Base-by-base conservation (phyloP, 257 asterid genomes). In the Ilex asprella region DNA sequence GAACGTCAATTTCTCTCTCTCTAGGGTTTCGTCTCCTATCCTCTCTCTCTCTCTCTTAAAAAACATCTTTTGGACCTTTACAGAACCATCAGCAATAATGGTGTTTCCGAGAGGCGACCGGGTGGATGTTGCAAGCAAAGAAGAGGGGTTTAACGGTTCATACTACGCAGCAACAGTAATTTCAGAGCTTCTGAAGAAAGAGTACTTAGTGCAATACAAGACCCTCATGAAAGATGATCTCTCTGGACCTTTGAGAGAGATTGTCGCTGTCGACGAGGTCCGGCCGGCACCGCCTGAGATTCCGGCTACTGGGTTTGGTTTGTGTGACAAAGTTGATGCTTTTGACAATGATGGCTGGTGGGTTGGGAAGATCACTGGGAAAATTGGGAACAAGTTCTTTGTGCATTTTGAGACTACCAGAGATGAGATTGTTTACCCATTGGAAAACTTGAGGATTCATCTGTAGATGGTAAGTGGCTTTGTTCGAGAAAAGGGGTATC, bases 281-380 rank as follows among this genome's bases (percentile, higher is more conserved):
- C 69, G 81, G 39, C 81, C 75, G 1, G 16, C 30, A 10, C 77
- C 81, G 1, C 81, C 70, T 2, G 74, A 29, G 56, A n/a, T 39
- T 65, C 21, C 30, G n/a, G 43, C 14, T 0, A 2, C 13, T 12
- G 50, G 16, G 35, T 75, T 66, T 49, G 14, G 31, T 0, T 9
- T 35, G 30, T 15, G 1, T 31, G 69, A 63, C 10, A 7, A 30
- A 46, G 68, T 76, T 10, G 75, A 76, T 53, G 81, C 74, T 4
- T 64, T 63, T 16, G 60, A 76, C 51, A 67, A 63, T 1, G 81
- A 67, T 51, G 77, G 81, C 8, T 76, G 75, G 81, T 76, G 81
- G 75, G 60, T 10, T 15, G 76, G 78, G 27, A 56, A 29, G 63
- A 61, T 64, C 35, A 63, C 44, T 59, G 68, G 71, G 3, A 64